These are phyloP conservation scores for Luzula sylvatica DNA, from an alignment of 176 grass and related monocot genomes.

Conservation along the genomic window DNA sequence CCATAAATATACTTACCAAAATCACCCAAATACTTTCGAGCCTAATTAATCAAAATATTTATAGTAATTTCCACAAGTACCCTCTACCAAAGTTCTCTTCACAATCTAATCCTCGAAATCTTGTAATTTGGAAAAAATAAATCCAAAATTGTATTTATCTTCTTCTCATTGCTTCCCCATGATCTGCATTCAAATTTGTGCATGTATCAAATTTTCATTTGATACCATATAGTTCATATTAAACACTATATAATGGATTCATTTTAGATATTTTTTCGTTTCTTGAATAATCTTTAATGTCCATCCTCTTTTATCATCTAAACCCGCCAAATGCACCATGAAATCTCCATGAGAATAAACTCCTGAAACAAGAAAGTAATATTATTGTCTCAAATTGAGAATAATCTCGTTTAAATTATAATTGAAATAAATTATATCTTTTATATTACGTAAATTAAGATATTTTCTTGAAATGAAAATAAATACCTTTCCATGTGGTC, in stretches of 20 bases:
- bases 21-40: too few species aligned
- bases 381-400: neutral
- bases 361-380: constrained; percentile 21
- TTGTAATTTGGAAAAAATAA: too few species aligned
- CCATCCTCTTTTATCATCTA: constrained; percentile 78
- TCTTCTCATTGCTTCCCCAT: too few species aligned
- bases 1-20: too few species aligned
- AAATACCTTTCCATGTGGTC: constrained; percentile 67
- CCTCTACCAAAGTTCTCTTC: too few species aligned
- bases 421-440: neutral
- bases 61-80: too few species aligned
- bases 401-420: neutral
- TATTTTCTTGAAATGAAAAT: neutral
- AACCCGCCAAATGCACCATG: constrained; percentile 75
- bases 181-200: too few species aligned
- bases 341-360: constrained; percentile 89
- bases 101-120: too few species aligned
- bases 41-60: too few species aligned
- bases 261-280: constrained; percentile 15
- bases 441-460: neutral
- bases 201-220: too few species aligned
- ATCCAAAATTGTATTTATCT: too few species aligned
- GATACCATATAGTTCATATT: neutral
- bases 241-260: neutral
- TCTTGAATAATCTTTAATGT: constrained; percentile 40